Conservation (phyloP, 306 rosid genomes). For the Acmispon strigosus region DNA sequence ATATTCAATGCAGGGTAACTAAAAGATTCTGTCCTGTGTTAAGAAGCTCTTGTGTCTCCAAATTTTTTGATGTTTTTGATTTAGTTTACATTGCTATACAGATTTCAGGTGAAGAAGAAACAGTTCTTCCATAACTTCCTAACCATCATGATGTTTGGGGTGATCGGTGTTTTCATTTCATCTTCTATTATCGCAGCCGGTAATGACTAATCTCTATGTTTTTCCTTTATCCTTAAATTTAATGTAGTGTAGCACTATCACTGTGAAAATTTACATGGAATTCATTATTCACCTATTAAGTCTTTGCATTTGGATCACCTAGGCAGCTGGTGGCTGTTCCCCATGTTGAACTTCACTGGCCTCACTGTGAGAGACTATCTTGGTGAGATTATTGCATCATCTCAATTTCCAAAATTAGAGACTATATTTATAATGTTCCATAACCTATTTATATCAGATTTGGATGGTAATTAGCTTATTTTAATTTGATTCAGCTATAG, state of each 20-base stretch:
- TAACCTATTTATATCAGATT: neutral
- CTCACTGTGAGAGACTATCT: conserved; percentile 55
- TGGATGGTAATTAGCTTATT: conserved; percentile 13
- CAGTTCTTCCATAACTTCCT: conserved; percentile 82
- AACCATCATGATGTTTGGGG: conserved; percentile 85
- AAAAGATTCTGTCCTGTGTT: conserved; percentile 4
- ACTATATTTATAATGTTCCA: neutral
- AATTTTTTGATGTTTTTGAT: neutral
- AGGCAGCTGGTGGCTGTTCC: conserved; percentile 87
- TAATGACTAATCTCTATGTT: conserved; percentile 20
- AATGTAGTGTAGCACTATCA: neutral
- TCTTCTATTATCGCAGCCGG: conserved; percentile 51
- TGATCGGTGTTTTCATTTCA: conserved; percentile 78
- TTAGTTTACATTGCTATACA: conserved; percentile 12
- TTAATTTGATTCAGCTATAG: conserved; percentile 55
- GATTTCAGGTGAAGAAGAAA: conserved; percentile 98
- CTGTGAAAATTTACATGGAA: neutral
- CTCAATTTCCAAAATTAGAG: neutral
- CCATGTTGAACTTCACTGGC: conserved; percentile 63
- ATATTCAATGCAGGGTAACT: conserved; percentile 98
- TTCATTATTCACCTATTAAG: conserved; percentile 13
- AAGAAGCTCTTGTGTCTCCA: neutral
- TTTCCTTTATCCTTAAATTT: neutral
- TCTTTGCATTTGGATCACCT: conserved; percentile 30
- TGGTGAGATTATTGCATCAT: conserved; percentile 38